A percentile compares a stretch with the other conserved stretches of the same genome.
These are phyloP conservation scores for Alternaria metachromatica DNA, from an alignment of 2,329 filamentous ascomycete species.

Conservation along the genomic window DNA sequence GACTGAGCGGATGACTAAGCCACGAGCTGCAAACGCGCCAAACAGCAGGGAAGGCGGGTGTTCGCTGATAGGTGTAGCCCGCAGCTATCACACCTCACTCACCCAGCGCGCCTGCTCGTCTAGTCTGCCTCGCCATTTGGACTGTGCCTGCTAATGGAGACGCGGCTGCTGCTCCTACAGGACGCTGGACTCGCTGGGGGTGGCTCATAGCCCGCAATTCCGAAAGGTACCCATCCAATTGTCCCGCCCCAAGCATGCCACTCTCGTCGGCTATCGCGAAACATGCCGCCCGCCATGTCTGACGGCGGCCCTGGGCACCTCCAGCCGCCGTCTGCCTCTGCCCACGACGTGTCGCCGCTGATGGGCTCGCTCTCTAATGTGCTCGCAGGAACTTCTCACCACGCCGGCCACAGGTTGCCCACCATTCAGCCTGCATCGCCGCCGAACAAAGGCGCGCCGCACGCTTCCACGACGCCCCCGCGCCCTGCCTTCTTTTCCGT, in stretches of 20 bases:
- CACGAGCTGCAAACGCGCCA: slow-evolving; percentile 12
- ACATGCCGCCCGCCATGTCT: slow-evolving; percentile 26
- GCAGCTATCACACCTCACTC: slow-evolving; percentile 21
- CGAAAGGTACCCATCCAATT: slow-evolving; percentile 19
- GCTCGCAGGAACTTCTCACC: slow-evolving; percentile 25
- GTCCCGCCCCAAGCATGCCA: slow-evolving; percentile 26
- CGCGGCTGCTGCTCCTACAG: slow-evolving; percentile 37
- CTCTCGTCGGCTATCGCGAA: slow-evolving; percentile 27
- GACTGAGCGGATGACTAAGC: slow-evolving; percentile 12
- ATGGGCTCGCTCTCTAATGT: slow-evolving; percentile 31
- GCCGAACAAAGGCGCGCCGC: slow-evolving; percentile 38
- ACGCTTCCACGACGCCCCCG: slow-evolving; percentile 19
- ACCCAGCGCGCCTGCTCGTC: slow-evolving; percentile 18
- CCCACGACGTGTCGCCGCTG: slow-evolving; percentile 11
- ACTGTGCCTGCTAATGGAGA: slow-evolving; percentile 46
- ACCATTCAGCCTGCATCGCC: slow-evolving; percentile 36
- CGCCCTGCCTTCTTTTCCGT: slow-evolving; percentile 18
- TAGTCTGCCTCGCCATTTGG: slow-evolving; percentile 24
- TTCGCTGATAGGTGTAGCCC: slow-evolving; percentile 6
- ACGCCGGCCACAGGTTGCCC: slow-evolving; percentile 24
- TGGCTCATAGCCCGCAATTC: slow-evolving; percentile 36
- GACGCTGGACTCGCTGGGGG: slow-evolving; percentile 44
- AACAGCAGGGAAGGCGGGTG: slow-evolving; percentile 18
- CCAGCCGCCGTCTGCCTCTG: slow-evolving; percentile 16
- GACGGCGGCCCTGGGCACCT: slow-evolving; percentile 19